Evolutionary conservation across 805 yeast species (phyloP), one percentile per base, ranked within the genome.

Genomic region (Candida hungchunana): DNA sequence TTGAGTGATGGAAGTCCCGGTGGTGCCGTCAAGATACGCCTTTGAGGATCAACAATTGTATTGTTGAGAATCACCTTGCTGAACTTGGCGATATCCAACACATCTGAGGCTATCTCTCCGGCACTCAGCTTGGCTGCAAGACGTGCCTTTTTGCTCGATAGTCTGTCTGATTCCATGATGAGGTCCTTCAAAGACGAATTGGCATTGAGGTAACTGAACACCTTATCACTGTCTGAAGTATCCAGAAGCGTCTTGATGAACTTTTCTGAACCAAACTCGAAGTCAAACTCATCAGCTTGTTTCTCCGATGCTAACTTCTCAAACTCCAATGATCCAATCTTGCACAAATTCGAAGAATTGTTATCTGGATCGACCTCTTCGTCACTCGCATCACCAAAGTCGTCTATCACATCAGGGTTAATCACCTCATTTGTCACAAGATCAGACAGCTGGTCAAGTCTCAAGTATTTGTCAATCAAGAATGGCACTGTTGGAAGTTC

Each of bases 401-500:
- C 54, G 33, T 52, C 58, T 29, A 45, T 23, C 6, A 27, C 23
- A n/a, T 31, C 37, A 9, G 32, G 28, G n/a, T 42, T 25, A 5
- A 36, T 24, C 2, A 23, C 30, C 13, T 41, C 40, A 20, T 24
- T 53, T 37, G 60, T 57, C 9, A 80, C 49, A 24, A 78, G 53
- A 34, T 67, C 66, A 7, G 76, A 66, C 31, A 82, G 64, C 53
- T 80, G 79, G 3, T 78, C 75, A 36, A 79, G 64, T 40, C 82
- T 62, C 34, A 77, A 57, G 51, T 73, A 75, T 48, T 77, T 81
- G 48, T 82, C 89, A 40, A 81, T 79, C 30, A 81, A 61, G 48
- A 67, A 81, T 0, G 88, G 88, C 29, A 75, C 77, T 0, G 79
- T 72, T 7, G 87, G 89, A 20, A 79, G 59, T 44, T 81, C 87